These are phyloP conservation scores for Ophiostoma himal-ulmi DNA, from an alignment of 2,329 filamentous ascomycete species.

Conservation along the genomic window DNA sequence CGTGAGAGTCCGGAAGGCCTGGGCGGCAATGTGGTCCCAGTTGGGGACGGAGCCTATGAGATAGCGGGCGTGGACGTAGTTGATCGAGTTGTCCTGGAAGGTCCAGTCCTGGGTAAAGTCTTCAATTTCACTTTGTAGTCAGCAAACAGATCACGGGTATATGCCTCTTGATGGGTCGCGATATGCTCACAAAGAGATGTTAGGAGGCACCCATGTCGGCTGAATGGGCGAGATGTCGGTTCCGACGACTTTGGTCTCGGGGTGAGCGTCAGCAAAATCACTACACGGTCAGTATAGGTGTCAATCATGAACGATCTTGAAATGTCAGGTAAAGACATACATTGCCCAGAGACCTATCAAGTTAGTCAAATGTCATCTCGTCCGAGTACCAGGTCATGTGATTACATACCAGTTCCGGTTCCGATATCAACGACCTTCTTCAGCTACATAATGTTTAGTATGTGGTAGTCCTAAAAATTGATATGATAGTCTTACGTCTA, in stretches of 20 bases:
- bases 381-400: background rate
- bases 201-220: conserved; percentile 22
- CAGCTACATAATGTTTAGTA: background rate
- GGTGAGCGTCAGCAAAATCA: conserved; percentile 22
- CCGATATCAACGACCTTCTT: conserved; percentile 23
- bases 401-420: conserved; percentile 21
- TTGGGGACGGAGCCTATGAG: conserved; percentile 29
- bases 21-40: conserved; percentile 27
- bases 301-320: background rate
- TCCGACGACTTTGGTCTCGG: conserved; percentile 33
- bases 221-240: conserved; percentile 41
- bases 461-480: background rate
- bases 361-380: background rate
- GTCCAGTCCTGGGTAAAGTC: conserved; percentile 30
- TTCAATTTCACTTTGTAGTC: conserved; percentile 28
- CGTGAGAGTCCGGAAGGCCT: conserved; percentile 32
- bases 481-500: conserved; percentile 1
- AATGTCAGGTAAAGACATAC: background rate
- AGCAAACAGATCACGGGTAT: background rate
- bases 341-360: conserved; percentile 7
- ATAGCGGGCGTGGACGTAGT: conserved; percentile 31
- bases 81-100: conserved; percentile 26
- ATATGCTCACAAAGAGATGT: conserved; percentile 18
- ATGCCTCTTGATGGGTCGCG: background rate
- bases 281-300: background rate